Percentiles rank a stretch among this genome's conserved stretches.
phyloP scores from a whole-genome alignment of 805 yeast species.

The Metschnikowia gruessii region DNA sequence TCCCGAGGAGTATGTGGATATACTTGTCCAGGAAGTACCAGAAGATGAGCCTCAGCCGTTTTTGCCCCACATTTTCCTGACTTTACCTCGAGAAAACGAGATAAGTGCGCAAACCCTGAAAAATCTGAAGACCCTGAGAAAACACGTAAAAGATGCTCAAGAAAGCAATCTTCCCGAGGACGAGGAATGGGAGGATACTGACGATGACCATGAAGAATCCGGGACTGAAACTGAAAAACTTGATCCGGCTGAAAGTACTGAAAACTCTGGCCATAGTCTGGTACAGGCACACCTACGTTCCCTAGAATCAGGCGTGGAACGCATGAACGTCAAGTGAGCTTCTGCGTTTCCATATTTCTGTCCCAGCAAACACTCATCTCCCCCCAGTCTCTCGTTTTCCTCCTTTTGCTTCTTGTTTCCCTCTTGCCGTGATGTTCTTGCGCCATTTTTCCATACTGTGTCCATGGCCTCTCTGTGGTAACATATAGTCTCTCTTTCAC shows the following conservation, averaged over 20 bases:
- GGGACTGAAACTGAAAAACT: background rate
- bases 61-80: conserved; percentile 35
- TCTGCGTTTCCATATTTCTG: no score
- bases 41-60: conserved; percentile 46
- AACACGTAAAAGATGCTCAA: background rate
- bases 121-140: background rate
- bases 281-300: background rate
- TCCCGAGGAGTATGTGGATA: conserved; percentile 89
- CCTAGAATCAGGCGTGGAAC: background rate
- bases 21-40: conserved; percentile 30
- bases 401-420: background rate
- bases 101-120: background rate
- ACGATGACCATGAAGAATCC: conserved; percentile 21
- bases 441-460: background rate
- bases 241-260: no score
- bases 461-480: background rate
- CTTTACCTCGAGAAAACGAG: conserved; percentile 11
- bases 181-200: conserved; percentile 29
- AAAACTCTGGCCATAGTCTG: background rate
- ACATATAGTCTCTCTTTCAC: background rate
- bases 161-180: conserved; percentile 14
- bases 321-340: conserved; percentile 1
- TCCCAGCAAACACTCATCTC: no score
- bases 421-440: background rate
- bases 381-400: background rate